phyloP scores from a whole-genome alignment of 2,329 filamentous ascomycete species.

The Aureobasidium sp. region DNA sequence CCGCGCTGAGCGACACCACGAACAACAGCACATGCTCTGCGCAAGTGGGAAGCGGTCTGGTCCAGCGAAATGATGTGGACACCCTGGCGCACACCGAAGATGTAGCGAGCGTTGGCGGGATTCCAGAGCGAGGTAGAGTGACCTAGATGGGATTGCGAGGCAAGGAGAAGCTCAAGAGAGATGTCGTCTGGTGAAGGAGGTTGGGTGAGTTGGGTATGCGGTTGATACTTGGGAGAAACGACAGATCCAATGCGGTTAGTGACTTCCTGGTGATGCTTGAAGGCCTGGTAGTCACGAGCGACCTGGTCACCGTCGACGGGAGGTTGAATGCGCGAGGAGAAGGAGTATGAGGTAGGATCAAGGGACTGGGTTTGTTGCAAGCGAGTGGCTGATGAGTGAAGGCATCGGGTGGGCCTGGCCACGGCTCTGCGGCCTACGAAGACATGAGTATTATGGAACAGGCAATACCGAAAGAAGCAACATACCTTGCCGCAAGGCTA shows the following conservation, averaged over 20 bases:
- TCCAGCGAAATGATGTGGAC: conserved; percentile 93
- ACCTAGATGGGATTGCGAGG: conserved; percentile 79
- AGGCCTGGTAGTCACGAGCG: conserved; percentile 34
- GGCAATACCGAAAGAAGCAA: background rate
- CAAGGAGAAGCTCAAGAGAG: conserved; percentile 83
- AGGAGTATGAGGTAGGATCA: conserved; percentile 17
- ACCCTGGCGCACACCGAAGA: conserved; percentile 79
- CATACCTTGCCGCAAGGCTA: conserved; percentile 32
- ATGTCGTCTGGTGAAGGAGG: conserved; percentile 73
- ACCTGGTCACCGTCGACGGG: conserved; percentile 19
- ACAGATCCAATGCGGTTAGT: conserved; percentile 30
- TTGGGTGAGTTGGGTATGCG: conserved; percentile 56
- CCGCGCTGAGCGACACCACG: conserved; percentile 75
- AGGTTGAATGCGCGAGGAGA: conserved; percentile 16
- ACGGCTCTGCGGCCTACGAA: conserved; percentile 31
- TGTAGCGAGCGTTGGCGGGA: conserved; percentile 86
- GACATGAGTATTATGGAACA: conserved; percentile 2
- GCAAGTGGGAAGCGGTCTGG: conserved; percentile 75
- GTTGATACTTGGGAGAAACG: conserved; percentile 49
- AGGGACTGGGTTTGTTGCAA: background rate
- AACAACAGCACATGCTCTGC: conserved; percentile 88
- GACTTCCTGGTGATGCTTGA: conserved; percentile 32
- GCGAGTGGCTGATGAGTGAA: conserved; percentile 21
- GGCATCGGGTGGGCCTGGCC: conserved; percentile 22
- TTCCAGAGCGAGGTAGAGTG: conserved; percentile 92